Evolutionary conservation across 768 basidiomycete genomes (phyloP).

Genomic region (Ramaria rubella): DNA sequence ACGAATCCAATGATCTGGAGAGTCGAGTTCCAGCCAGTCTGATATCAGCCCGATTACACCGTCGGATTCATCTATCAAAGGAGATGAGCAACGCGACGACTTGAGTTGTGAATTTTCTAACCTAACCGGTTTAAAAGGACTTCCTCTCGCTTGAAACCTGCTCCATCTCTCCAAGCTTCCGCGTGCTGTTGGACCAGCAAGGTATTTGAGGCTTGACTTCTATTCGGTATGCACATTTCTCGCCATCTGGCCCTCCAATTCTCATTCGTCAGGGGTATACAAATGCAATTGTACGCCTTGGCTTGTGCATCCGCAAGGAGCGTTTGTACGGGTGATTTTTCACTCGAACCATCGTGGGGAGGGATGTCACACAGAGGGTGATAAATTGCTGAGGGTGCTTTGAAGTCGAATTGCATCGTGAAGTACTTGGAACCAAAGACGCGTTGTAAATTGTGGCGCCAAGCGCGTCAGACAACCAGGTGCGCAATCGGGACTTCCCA

Average conservation of each 20-base stretch:
- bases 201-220: conserved; percentile 32
- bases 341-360: neutral
- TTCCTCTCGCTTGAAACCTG: conserved; percentile 74
- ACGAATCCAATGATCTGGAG: conserved; percentile 86
- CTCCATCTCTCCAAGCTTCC: conserved; percentile 82
- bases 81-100: neutral
- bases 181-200: conserved; percentile 53
- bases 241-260: conserved; percentile 87
- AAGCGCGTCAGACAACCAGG: no score
- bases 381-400: conserved; percentile 3
- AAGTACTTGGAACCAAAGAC: no score
- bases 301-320: conserved; percentile 45
- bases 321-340: neutral
- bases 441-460: neutral
- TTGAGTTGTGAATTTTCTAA: conserved; percentile 20
- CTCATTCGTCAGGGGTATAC: conserved; percentile 82
- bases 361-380: neutral
- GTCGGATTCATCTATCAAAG: conserved; percentile 60
- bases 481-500: no score
- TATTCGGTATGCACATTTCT: conserved; percentile 68
- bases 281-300: conserved; percentile 70
- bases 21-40: conserved; percentile 94
- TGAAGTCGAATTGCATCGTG: conserved; percentile 6
- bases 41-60: conserved; percentile 71
- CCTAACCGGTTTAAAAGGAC: conserved; percentile 87